Evolutionary conservation across 140 eudicot genomes (phyloP).

Genomic region (Senecio squalidus): DNA sequence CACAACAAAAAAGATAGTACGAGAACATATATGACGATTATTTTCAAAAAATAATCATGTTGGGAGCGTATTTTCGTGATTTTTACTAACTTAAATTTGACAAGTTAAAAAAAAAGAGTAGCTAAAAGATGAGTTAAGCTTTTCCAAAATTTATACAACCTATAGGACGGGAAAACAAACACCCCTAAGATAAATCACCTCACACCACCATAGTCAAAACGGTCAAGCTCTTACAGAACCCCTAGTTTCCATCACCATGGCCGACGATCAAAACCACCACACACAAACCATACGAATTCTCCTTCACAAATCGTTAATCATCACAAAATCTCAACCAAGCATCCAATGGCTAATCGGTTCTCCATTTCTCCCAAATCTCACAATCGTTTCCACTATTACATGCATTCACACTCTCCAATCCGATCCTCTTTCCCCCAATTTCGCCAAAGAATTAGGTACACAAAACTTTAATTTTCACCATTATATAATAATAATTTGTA

Average conservation of each 20-base stretch:
- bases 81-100: too few species aligned
- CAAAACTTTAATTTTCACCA: background rate
- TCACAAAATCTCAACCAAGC: conserved; percentile 32
- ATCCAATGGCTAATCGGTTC: conserved; percentile 92
- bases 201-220: conserved; percentile 14
- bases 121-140: too few species aligned
- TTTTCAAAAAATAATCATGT: too few species aligned
- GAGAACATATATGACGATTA: too few species aligned
- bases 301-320: conserved; percentile 37
- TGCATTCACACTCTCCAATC: conserved; percentile 66
- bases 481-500: too few species aligned
- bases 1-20: too few species aligned
- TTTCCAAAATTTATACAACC: too few species aligned
- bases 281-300: conserved; percentile 37
- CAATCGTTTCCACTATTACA: conserved; percentile 64
- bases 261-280: conserved; percentile 15
- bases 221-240: conserved; percentile 18
- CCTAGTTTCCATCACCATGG: conserved; percentile 12
- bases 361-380: conserved; percentile 43
- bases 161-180: too few species aligned
- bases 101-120: too few species aligned
- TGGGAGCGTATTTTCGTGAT: too few species aligned
- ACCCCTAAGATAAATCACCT: too few species aligned
- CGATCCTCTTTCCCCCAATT: conserved; percentile 50
- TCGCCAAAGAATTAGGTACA: conserved; percentile 64